Evolutionary conservation across 331 rosid genomes (phyloP), one percentile per base, ranked within the genome.

Genomic region (Rhamnella rubrinervis): DNA sequence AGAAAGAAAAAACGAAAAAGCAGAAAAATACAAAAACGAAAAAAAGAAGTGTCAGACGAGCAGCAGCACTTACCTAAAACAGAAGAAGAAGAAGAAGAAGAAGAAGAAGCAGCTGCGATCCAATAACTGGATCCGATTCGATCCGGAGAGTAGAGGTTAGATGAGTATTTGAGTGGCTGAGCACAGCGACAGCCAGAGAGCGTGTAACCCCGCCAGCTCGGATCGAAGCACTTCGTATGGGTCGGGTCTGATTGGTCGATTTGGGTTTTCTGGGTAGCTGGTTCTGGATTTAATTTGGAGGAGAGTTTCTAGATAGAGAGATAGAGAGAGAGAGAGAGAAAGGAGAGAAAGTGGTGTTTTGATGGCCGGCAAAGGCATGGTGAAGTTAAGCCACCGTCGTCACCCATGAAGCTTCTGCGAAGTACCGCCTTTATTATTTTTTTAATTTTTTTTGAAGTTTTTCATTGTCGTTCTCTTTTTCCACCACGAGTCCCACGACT

Each of bases 291-390:
- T 41, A 41, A 41, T 41, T 41, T 8, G 9, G 46, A 40, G 46
- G 46, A 40, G 46, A 6, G 7, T 40, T 40, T 40, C 11, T 1
- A 2, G 49, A 8, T 10, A 7, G 49, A 41, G n/a, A 59, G 37
- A 57, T 0, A 12, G 38, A 9, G n/a, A n/a, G n/a, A n/a, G n/a
- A n/a, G n/a, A n/a, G n/a, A n/a, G n/a, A 28, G n/a, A 28, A 10
- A 31, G 38, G 20, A 61, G 7, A 2, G 39, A 44, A 9, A n/a
- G 13, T 39, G 35, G 9, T 7, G 26, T 8, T 19, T 21, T 17
- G 50, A 0, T 61, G 50, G 66, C 66, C 66, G 66, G 66, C 66
- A 39, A 17, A 52, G 66, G 66, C 66, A 39, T 62, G 51, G 66
- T 39, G 4, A 12, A 41, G 31, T 8, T 62, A 39, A 62, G 47